phyloP scores from a whole-genome alignment of 2,329 filamentous ascomycete genomes.

The Talaromyces rugulosus region DNA sequence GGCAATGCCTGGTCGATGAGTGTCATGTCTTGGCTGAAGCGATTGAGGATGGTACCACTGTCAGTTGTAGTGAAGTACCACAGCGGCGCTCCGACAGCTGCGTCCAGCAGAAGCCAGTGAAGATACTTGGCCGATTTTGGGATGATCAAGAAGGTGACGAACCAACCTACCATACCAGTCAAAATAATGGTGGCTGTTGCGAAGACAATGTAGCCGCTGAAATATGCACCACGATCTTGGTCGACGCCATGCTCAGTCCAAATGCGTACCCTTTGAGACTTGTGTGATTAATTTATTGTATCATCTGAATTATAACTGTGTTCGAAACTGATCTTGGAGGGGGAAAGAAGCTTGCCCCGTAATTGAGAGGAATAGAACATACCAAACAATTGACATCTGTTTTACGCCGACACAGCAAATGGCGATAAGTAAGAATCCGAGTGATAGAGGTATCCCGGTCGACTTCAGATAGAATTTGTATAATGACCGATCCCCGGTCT shows the following conservation, averaged over 20 bases:
- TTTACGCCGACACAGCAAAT: background rate
- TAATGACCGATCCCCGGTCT: background rate
- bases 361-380: background rate
- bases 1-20: constrained; percentile 23
- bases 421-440: background rate
- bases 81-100: constrained; percentile 15
- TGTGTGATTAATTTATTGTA: too few relatives aligned
- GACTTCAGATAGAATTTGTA: background rate
- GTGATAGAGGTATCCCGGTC: background rate
- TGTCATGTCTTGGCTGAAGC: constrained; percentile 28
- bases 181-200: background rate
- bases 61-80: constrained; percentile 15
- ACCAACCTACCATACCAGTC: background rate
- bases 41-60: constrained; percentile 12
- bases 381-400: background rate
- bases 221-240: background rate
- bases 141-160: constrained; percentile 5
- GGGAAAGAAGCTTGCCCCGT: background rate
- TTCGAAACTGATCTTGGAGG: background rate
- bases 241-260: background rate
- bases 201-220: background rate
- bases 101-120: constrained; percentile 7
- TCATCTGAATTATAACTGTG: background rate
- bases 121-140: constrained; percentile 7
- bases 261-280: background rate